A percentile compares a stretch with the other conserved stretches of the same genome.
Conservation (phyloP, 768 basidiomycete species). For the Hydnomerulius pinastri region DNA sequence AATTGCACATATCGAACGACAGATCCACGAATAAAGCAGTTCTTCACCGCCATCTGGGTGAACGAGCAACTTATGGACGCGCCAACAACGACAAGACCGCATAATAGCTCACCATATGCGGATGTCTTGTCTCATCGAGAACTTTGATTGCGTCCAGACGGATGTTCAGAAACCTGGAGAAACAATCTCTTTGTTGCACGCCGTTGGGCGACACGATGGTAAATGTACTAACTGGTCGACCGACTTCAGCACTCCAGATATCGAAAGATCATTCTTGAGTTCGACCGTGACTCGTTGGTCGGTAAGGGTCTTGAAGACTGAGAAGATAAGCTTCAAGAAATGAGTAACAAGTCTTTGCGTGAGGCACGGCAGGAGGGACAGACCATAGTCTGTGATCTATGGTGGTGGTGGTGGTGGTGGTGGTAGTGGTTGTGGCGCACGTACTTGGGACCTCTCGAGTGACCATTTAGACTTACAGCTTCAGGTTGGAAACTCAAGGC, state of each 20-base stretch:
- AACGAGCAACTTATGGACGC: neutral
- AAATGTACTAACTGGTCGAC: constrained; percentile 84
- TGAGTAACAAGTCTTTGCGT: constrained; percentile 7
- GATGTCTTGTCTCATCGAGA: constrained; percentile 88
- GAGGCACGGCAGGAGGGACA: constrained; percentile 2
- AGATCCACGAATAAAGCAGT: constrained; percentile 98
- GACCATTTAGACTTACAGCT: too few relatives aligned
- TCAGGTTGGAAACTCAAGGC: too few relatives aligned
- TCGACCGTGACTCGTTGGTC: constrained; percentile 97
- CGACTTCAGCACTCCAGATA: constrained; percentile 93
- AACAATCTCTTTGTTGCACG: constrained; percentile 5
- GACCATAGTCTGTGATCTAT: constrained; percentile 25
- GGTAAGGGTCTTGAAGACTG: constrained; percentile 98
- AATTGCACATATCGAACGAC: constrained; percentile 98
- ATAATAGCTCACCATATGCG: constrained; percentile 80
- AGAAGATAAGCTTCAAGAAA: constrained; percentile 74
- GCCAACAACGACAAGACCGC: neutral
- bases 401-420: constrained; percentile 3
- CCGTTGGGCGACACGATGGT: neutral
- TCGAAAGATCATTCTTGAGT: constrained; percentile 97
- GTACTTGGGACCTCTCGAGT: too few relatives aligned
- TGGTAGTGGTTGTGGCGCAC: neutral
- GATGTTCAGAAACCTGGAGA: constrained; percentile 87
- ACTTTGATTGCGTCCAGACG: constrained; percentile 93
- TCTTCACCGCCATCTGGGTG: constrained; percentile 95